These are phyloP conservation scores for Linderina pennispora DNA, from an alignment of 192 early-diverging fungal species.

Conservation along the genomic window DNA sequence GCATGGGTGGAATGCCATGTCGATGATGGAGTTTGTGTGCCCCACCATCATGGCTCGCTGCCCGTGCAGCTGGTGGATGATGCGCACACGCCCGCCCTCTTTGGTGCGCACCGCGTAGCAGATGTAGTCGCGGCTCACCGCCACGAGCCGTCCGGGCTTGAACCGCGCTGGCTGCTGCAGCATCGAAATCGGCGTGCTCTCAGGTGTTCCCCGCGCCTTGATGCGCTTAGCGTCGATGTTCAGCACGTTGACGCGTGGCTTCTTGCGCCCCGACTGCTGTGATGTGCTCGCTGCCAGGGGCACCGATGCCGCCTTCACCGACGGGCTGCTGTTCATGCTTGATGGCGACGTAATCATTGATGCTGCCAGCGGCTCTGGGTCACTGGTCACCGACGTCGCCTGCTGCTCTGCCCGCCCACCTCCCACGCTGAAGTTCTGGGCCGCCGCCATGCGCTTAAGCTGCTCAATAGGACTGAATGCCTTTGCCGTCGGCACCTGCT, in stretches of 20 bases:
- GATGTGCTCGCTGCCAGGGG: not conserved
- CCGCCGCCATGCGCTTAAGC: slow-evolving; percentile 38
- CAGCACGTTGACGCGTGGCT: too few species aligned
- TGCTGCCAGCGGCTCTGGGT: not conserved
- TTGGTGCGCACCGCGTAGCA: slow-evolving; percentile 46
- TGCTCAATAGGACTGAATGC: slow-evolving; percentile 31
- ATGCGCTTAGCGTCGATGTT: slow-evolving; percentile 27
- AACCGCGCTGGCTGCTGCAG: slow-evolving; percentile 37
- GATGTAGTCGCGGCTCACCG: slow-evolving; percentile 42
- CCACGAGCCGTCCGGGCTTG: slow-evolving; percentile 25
- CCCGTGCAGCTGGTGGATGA: slow-evolving; percentile 43
- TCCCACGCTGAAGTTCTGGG: slow-evolving; percentile 9
- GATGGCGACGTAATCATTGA: not conserved
- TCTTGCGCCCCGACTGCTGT: too few species aligned
- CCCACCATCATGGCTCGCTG: slow-evolving; percentile 39
- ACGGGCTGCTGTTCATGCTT: slow-evolving; percentile 6
- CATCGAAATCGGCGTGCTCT: slow-evolving; percentile 36
- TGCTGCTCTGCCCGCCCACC: slow-evolving; percentile 4
- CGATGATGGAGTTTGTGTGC: slow-evolving; percentile 36
- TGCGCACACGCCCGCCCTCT: slow-evolving; percentile 37
- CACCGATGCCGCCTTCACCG: not conserved
- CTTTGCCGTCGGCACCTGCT: not conserved
- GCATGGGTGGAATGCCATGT: slow-evolving; percentile 45
- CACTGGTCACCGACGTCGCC: slow-evolving; percentile 1
- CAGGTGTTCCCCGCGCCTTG: slow-evolving; percentile 22